phyloP scores from a whole-genome alignment of 73 alveolate species.

The Symbiodinium natans region DNA sequence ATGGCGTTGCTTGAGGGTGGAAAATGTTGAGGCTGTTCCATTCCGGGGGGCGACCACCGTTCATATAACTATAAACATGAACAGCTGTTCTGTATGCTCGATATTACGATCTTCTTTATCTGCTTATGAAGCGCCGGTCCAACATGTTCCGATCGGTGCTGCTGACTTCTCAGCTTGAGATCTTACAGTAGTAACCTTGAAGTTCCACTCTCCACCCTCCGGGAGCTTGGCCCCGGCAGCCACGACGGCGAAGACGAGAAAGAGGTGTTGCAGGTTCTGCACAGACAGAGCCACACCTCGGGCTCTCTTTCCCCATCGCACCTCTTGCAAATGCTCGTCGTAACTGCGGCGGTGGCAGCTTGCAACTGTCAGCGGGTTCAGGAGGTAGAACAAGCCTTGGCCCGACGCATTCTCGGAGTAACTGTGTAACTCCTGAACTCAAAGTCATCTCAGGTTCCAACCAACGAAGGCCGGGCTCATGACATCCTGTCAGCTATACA shows the following conservation, averaged over 20 bases:
- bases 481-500: conserved; percentile 7
- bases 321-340: background rate
- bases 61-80: no score
- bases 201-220: no score
- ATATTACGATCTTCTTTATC: no score
- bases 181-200: no score
- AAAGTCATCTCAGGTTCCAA: background rate
- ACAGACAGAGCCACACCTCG: conserved; percentile 54
- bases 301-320: background rate
- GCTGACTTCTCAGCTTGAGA: no score
- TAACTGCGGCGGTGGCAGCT: background rate
- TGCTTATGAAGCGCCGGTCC: no score
- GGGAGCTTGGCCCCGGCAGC: conserved; percentile 32
- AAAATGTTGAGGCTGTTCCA: no score
- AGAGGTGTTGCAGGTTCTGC: conserved; percentile 77
- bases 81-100: no score
- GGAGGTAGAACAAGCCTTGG: conserved; percentile 56
- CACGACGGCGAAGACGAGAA: background rate
- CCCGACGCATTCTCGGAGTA: no score
- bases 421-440: background rate
- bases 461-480: conserved; percentile 92
- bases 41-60: no score
- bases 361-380: conserved; percentile 67
- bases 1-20: no score
- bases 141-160: no score